Conservation (phyloP, 192 early-diverging fungal species). For the Coemansia sp. region DNA sequence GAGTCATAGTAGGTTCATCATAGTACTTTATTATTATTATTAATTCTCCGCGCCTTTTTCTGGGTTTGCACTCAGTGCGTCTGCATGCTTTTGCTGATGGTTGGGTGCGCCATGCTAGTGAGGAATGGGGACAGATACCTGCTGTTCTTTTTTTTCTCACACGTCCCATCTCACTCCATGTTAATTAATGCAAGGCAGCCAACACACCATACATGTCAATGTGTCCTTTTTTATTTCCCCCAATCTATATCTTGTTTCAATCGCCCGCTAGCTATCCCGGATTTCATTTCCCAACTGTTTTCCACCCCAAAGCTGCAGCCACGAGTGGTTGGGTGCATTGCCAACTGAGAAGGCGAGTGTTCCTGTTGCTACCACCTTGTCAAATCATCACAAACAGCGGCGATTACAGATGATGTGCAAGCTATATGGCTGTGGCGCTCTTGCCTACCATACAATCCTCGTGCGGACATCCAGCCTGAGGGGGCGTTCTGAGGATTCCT, state of each 20-base stretch:
- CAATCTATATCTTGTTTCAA: neutral
- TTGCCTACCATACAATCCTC: neutral
- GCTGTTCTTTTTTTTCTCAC: neutral
- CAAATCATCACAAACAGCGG: neutral
- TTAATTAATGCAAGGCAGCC: constrained; percentile 3
- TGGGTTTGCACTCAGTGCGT: neutral
- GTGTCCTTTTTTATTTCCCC: neutral
- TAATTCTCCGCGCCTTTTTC: constrained; percentile 1
- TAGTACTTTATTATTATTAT: neutral
- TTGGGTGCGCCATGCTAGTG: constrained; percentile 4
- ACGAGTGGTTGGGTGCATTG: neutral
- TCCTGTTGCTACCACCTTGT: neutral
- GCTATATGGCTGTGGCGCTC: neutral
- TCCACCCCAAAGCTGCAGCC: neutral
- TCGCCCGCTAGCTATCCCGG: neutral
- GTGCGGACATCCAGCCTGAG: neutral
- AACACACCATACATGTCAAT: neutral
- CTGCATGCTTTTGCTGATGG: neutral
- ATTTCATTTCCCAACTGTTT: neutral
- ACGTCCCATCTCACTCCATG: neutral
- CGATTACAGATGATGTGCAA: neutral
- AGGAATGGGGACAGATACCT: neutral
- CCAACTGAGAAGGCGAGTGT: neutral
- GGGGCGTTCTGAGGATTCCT: neutral
- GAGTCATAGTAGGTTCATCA: neutral